These are phyloP conservation scores for Coccomyxa sp. DNA, from an alignment of 139 green algal genomes.

Conservation along the genomic window DNA sequence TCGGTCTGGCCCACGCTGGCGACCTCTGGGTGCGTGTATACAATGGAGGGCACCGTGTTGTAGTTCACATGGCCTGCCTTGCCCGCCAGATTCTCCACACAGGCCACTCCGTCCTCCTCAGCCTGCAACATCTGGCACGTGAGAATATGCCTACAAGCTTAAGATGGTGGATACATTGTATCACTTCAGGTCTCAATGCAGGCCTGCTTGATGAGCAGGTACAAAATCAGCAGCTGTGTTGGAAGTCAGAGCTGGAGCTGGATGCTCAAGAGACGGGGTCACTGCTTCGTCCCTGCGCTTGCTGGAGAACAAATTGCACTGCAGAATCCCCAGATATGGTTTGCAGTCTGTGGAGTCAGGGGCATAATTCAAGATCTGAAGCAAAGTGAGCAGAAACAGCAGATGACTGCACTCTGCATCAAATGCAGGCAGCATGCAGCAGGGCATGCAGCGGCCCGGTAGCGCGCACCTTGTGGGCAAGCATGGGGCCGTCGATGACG, in stretches of 20 bases:
- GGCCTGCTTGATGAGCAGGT: not conserved
- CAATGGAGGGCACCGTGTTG: slow-evolving; percentile 89
- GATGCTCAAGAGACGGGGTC: not conserved
- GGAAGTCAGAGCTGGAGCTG: not conserved
- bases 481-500: slow-evolving; percentile 90
- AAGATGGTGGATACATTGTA: not conserved
- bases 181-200: too few species aligned
- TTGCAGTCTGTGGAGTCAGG: too few species aligned
- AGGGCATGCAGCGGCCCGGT: not conserved
- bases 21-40: slow-evolving; percentile 97
- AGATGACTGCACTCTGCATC: not conserved
- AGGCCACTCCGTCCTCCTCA: slow-evolving; percentile 97
- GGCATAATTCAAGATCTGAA: too few species aligned
- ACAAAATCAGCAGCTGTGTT: not conserved
- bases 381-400: not conserved
- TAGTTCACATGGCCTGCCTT: slow-evolving; percentile 97
- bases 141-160: not conserved
- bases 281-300: not conserved
- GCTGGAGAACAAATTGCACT: not conserved
- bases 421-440: too few species aligned
- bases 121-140: slow-evolving; percentile 36
- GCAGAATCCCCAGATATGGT: not conserved
- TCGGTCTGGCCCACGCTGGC: slow-evolving; percentile 81
- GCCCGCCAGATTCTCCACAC: slow-evolving; percentile 89
- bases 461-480: slow-evolving; percentile 86